Base-by-base conservation (phyloP, 2,329 filamentous ascomycete genomes). In the Paecilomyces dactylethromorphus region DNA sequence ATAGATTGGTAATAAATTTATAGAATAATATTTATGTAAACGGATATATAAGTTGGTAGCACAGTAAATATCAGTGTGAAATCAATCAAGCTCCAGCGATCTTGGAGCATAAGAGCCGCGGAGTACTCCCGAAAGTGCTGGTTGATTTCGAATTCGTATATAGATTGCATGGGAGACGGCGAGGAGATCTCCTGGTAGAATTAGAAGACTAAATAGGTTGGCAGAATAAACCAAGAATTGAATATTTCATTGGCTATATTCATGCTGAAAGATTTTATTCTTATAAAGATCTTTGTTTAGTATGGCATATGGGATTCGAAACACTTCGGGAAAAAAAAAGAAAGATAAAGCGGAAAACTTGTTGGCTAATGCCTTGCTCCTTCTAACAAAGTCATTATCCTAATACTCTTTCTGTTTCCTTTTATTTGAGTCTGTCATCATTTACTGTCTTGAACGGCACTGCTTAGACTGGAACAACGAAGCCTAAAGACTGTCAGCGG, bases 61-160 rank as follows among this genome's bases (percentile, higher is more conserved):
- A 21, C n/a, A 45, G 18, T 45, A 45, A 15, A 18, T 11, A 33
- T 33, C 10, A 33, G 13, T 33, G 13, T 33, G 7, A 33, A 4
- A 33, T 12, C 7, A 15, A 13, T 33, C 1, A 6, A 15, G 35
- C 13, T 4, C 7, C 26, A 39, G 13, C 3, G n/a, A 45, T 18
- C 15, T 45, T 7, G 39, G 7, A 15, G n/a, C 21, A 18, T 45
- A 7, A 45, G n/a, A 11, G 1, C n/a, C 5, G 39, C n/a, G 39
- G 18, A 45, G n/a, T 45, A 76, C 86, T 90, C 71, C 90, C 84
- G 12, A 91, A 91, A 66, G 91, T 87, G 4, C 39, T 45, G 39
- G 18, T 45, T 45, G 39, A 21, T 45, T 45, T 45, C 39, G 39
- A 18, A 45, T 8, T 45, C n/a, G 26, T 45, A 45, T 45, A 45